These are phyloP conservation scores for Medicago truncatula DNA, from an alignment of 306 rosid species.

Conservation along the genomic window DNA sequence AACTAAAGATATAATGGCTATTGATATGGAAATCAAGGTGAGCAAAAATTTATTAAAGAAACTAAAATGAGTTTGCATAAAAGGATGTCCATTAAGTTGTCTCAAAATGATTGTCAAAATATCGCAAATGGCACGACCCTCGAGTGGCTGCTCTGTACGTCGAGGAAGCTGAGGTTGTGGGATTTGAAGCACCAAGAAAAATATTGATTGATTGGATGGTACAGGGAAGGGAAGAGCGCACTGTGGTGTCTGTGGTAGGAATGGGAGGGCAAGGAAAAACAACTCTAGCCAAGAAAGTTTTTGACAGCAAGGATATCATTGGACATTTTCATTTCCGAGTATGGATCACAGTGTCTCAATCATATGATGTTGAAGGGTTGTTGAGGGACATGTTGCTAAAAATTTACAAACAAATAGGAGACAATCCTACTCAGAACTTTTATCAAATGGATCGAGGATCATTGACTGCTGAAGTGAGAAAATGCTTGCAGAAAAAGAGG, in stretches of 20 bases:
- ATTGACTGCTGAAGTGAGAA: neutral
- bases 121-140: neutral
- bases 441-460: neutral
- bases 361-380: neutral
- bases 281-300: constrained; percentile 35
- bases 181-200: neutral
- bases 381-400: neutral
- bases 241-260: constrained; percentile 4
- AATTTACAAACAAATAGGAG: neutral
- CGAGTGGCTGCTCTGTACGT: neutral
- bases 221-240: neutral
- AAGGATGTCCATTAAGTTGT: too few species aligned
- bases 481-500: neutral
- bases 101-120: too few species aligned
- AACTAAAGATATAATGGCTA: too few species aligned
- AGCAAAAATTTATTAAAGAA: too few species aligned
- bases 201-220: neutral
- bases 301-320: neutral
- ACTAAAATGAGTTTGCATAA: too few species aligned
- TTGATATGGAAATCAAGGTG: too few species aligned
- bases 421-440: neutral
- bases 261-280: constrained; percentile 31
- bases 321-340: neutral
- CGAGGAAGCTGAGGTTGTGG: neutral
- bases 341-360: constrained; percentile 22